Evolutionary conservation across 2,329 filamentous ascomycete genomes (phyloP).

Genomic region (Cordyceps farinosa): DNA sequence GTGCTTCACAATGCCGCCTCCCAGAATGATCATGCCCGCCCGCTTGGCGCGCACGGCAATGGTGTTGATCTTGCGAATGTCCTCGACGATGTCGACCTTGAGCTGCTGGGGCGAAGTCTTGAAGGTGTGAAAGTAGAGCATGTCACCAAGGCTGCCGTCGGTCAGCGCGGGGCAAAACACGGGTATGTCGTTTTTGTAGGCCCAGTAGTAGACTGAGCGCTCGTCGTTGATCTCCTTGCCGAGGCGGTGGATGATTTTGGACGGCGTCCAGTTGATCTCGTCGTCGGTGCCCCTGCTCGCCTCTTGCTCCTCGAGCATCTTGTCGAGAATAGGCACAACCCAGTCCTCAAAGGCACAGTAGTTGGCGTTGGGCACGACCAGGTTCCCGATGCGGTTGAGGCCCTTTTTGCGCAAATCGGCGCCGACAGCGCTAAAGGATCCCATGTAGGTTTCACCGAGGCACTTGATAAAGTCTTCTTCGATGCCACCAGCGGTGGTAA

Average conservation of each 20-base stretch:
- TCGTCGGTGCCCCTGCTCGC: conserved; percentile 65
- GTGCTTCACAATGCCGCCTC: conserved; percentile 94
- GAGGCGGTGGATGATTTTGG: conserved; percentile 82
- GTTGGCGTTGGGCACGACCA: conserved; percentile 94
- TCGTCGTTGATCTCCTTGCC: conserved; percentile 94
- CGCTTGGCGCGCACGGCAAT: conserved; percentile 82
- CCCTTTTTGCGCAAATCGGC: conserved; percentile 77
- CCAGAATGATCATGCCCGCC: conserved; percentile 92
- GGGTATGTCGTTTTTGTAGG: conserved; percentile 92
- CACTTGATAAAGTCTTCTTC: conserved; percentile 99
- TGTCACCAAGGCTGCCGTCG: conserved; percentile 91
- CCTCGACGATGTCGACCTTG: conserved; percentile 85
- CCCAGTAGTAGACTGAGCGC: conserved; percentile 93
- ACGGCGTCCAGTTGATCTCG: conserved; percentile 86
- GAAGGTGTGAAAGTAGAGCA: conserved; percentile 98
- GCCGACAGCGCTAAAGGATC: conserved; percentile 75
- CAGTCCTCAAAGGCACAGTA: conserved; percentile 97
- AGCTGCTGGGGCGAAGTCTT: conserved; percentile 79
- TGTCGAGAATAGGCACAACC: conserved; percentile 92
- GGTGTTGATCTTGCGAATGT: conserved; percentile 90
- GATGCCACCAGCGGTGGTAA: conserved; percentile 91
- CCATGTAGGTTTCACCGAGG: conserved; percentile 88
- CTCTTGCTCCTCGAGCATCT: conserved; percentile 91
- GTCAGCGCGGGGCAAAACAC: conserved; percentile 96
- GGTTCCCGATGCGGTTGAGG: conserved; percentile 92